Evolutionary conservation across 73 alveolate genomes (phyloP).

Genomic region (Paramecium tetraurelia): DNA sequence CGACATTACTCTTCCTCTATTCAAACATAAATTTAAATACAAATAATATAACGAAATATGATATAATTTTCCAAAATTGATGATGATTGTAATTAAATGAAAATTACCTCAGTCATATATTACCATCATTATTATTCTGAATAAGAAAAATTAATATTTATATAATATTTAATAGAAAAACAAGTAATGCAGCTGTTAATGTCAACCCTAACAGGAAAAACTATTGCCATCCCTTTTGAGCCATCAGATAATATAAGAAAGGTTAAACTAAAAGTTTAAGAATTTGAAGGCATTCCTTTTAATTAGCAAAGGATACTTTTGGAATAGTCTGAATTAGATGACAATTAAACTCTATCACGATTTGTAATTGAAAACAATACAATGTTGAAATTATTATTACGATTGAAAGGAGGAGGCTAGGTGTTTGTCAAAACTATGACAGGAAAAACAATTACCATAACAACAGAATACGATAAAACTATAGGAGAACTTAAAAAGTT

Average conservation of each 20-base stretch:
- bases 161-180: no score
- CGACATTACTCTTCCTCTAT: not conserved
- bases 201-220: conserved; percentile 68
- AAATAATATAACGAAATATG: not conserved
- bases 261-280: conserved; percentile 66
- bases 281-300: conserved; percentile 85
- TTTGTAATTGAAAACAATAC: conserved; percentile 61
- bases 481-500: not conserved
- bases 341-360: conserved; percentile 68
- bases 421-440: conserved; percentile 58
- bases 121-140: no score
- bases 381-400: conserved; percentile 73
- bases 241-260: conserved; percentile 50
- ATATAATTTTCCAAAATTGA: no score
- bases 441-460: conserved; percentile 27
- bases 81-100: no score
- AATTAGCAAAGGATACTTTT: conserved; percentile 80
- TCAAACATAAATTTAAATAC: not conserved
- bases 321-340: conserved; percentile 79
- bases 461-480: not conserved
- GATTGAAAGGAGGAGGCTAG: conserved; percentile 84
- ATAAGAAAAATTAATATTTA: no score
- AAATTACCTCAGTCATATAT: no score
- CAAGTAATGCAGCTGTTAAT: not conserved
- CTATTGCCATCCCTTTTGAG: conserved; percentile 54